Evolutionary conservation across 139 green algal species (phyloP), one percentile per base, ranked within the genome.

Genomic region (Asterochloris sp.): DNA sequence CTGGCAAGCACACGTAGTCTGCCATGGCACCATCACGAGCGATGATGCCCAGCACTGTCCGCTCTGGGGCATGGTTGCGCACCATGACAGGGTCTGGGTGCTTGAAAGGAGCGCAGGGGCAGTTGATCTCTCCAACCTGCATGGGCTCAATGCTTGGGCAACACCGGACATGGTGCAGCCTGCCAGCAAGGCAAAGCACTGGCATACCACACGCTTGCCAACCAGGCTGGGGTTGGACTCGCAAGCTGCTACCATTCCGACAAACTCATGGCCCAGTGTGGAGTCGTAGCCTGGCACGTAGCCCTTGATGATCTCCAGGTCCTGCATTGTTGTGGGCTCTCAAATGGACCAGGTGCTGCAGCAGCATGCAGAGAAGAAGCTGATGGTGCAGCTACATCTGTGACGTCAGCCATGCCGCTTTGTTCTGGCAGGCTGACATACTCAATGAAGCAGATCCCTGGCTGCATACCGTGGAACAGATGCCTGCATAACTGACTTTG

Each of bases 111-210:
- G 88, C 78, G 69, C 73, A 86, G 17, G 89, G 89, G 83, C 89
- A 92, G 86, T 96, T 96, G 83, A 96, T 96, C 62, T 96, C 92
- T 0, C 87, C 89, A 0, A 92, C 90, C 29, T 95, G 0, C 89
- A 82, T 69, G 86, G 82, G 11, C 90, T 73, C n/a, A 76, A 61
- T 14, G 76, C 71, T 14, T 78, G 11, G n/a, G 64, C 66, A 66
- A 64, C 74, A 54, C 4, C 38, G 38, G 38, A 54, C 38, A 54
- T 54, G 38, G 38, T 54, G 4, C 2, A 54, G 8, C 38, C 38
- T n/a, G 38, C 38, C 6, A 10, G 38, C 38, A 54, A 54, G 38
- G 38, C 38, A 54, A 54, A 54, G 38, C 38, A 54, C 38, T 6
- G 6, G 38, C 38, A 54, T 54, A 54, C 38, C 38, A 54, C 38